Percentiles rank a stretch among this genome's conserved stretches.
Evolutionary conservation across 2,329 filamentous ascomycete species (phyloP).

Genomic region (Monosporascus sp.): DNA sequence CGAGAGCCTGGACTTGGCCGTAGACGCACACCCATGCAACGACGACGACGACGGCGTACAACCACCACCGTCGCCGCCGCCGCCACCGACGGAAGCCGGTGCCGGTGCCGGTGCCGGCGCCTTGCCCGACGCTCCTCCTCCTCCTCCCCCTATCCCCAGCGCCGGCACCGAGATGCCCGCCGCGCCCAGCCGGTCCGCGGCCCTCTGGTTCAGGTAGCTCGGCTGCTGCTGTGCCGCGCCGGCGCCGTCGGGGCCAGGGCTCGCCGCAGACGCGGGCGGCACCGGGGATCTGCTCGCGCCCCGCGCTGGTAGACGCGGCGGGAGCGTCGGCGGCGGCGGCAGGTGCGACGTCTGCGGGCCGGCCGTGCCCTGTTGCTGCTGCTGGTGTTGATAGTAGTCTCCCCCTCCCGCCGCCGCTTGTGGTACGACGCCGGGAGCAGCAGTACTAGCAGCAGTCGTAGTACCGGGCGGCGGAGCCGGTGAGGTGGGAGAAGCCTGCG

Average conservation of each 20-base stretch:
- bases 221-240: conserved; percentile 3
- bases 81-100: conserved; percentile 24
- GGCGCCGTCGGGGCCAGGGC: no score
- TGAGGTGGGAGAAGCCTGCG: conserved; percentile 29
- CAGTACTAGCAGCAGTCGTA: conserved; percentile 30
- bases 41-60: conserved; percentile 8
- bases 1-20: neutral
- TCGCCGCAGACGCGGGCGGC: conserved; percentile 11
- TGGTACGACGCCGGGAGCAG: neutral
- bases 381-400: conserved; percentile 19
- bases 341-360: conserved; percentile 64
- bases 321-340: conserved; percentile 59
- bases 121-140: conserved; percentile 18
- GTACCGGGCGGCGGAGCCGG: conserved; percentile 26
- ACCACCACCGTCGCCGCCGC: conserved; percentile 20
- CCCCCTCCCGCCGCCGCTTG: conserved; percentile 8
- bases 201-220: conserved; percentile 46
- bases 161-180: conserved; percentile 76
- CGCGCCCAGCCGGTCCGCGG: conserved; percentile 61
- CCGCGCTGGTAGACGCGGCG: conserved; percentile 68
- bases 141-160: conserved; percentile 59
- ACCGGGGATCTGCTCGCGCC: conserved; percentile 41
- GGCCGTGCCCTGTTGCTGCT: conserved; percentile 47
- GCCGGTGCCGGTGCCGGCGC: conserved; percentile 22
- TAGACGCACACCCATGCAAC: neutral